Percentiles rank a stretch among this genome's conserved stretches.
Evolutionary conservation across 1,284 basidiomycete genomes (phyloP).

Genomic region (Naganishia liquefaciens): DNA sequence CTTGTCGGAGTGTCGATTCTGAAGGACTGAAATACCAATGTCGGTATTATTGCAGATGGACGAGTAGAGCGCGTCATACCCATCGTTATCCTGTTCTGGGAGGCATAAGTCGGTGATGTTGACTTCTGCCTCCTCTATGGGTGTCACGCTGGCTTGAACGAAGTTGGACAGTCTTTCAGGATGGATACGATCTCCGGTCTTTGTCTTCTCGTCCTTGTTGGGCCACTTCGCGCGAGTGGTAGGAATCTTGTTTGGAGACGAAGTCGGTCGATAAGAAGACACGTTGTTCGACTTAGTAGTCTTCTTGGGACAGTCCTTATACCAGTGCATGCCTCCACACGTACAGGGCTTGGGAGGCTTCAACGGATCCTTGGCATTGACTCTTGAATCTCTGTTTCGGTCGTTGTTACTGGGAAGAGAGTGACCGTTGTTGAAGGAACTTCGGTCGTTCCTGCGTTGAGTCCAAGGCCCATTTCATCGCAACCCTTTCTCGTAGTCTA

Average conservation of each 20-base stretch:
- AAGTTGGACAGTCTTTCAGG: background rate
- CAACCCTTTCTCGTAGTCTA: conserved; percentile 14
- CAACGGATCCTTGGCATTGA: background rate
- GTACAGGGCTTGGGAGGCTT: background rate
- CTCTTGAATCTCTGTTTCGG: background rate
- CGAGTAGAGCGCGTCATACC: background rate
- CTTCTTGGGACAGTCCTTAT: conserved; percentile 6
- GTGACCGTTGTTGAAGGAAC: background rate
- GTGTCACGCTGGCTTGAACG: background rate
- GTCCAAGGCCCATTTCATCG: conserved; percentile 4
- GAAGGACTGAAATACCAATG: too few relatives aligned
- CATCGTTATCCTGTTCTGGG: conserved; percentile 2
- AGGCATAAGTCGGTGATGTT: background rate
- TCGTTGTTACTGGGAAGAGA: conserved; percentile 7
- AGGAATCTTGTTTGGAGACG: conserved; percentile 1
- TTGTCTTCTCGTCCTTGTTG: too few relatives aligned
- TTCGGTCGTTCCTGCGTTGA: background rate
- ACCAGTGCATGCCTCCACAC: conserved; percentile 21
- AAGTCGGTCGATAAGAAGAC: background rate
- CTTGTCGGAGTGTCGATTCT: conserved; percentile 3
- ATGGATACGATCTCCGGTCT: background rate
- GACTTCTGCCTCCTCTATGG: background rate
- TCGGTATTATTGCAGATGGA: conserved; percentile 5
- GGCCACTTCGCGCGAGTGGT: background rate
- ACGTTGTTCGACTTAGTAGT: conserved; percentile 2